These are phyloP conservation scores for Pichia membranifaciens DNA, from an alignment of 805 yeast species.

Conservation along the genomic window DNA sequence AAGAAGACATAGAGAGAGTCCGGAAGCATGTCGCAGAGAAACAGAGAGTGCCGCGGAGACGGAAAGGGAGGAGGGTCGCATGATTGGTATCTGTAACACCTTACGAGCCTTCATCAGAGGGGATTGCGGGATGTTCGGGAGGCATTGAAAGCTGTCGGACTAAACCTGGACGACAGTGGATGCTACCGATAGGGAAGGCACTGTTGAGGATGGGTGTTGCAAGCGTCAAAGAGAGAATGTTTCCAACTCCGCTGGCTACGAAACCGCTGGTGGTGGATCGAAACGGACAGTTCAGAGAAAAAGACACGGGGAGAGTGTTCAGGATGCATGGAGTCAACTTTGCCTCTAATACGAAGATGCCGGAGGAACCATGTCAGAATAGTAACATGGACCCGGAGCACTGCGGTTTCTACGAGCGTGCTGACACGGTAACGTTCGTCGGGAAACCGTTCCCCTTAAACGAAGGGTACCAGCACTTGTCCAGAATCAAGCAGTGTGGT, in stretches of 20 bases:
- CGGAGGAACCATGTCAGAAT: conserved; percentile 48
- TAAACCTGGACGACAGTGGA: too few relatives aligned
- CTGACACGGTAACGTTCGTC: conserved; percentile 73
- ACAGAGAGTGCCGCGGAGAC: too few relatives aligned
- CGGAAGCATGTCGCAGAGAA: too few relatives aligned
- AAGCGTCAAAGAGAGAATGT: conserved; percentile 4
- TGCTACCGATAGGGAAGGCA: too few relatives aligned
- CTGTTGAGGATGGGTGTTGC: neutral
- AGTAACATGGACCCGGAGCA: conserved; percentile 33
- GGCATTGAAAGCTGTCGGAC: too few relatives aligned
- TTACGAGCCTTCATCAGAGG: too few relatives aligned
- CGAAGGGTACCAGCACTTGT: conserved; percentile 65
- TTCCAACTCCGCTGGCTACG: conserved; percentile 14
- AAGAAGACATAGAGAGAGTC: neutral
- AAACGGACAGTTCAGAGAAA: conserved; percentile 54
- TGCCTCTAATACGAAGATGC: conserved; percentile 70
- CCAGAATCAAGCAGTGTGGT: conserved; percentile 72
- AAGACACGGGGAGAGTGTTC: conserved; percentile 48
- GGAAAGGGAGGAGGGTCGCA: too few relatives aligned
- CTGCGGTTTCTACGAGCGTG: conserved; percentile 53
- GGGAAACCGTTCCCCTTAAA: conserved; percentile 74
- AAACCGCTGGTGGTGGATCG: conserved; percentile 30
- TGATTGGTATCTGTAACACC: neutral
- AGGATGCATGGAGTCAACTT: conserved; percentile 74
- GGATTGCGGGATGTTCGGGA: too few relatives aligned